phyloP scores from a whole-genome alignment of 768 basidiomycete species.

The Nidularia sp. region DNA sequence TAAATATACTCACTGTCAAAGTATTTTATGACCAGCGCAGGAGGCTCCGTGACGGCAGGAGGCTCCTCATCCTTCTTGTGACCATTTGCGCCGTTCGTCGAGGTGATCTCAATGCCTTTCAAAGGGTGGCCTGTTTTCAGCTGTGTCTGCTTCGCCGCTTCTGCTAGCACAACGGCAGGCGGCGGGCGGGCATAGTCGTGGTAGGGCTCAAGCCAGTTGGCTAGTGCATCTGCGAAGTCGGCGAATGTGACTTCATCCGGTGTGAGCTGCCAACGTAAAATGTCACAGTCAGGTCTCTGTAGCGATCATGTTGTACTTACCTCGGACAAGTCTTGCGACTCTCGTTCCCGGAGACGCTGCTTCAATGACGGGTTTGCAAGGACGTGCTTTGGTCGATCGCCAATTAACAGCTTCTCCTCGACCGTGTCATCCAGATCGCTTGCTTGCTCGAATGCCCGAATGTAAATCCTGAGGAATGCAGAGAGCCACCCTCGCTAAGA shows the following conservation, averaged over 20 bases:
- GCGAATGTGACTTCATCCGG: slow-evolving; percentile 54
- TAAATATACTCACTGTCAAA: slow-evolving; percentile 50
- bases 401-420: slow-evolving; percentile 77
- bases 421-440: slow-evolving; percentile 79
- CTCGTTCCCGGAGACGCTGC: slow-evolving; percentile 52
- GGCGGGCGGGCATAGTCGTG: slow-evolving; percentile 73
- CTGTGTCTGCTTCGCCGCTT: slow-evolving; percentile 70
- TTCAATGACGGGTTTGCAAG: slow-evolving; percentile 45
- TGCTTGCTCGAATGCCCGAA: slow-evolving; percentile 70
- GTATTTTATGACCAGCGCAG: slow-evolving; percentile 47
- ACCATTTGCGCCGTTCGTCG: slow-evolving; percentile 39
- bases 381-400: slow-evolving; percentile 72
- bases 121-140: slow-evolving; percentile 66
- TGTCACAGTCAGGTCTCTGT: too few relatives aligned
- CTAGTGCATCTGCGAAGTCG: slow-evolving; percentile 56
- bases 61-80: slow-evolving; percentile 71
- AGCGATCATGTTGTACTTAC: slow-evolving; percentile 20
- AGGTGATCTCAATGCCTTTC: slow-evolving; percentile 56
- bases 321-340: slow-evolving; percentile 51
- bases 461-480: slow-evolving; percentile 72
- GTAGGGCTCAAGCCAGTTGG: slow-evolving; percentile 75
- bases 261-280: slow-evolving; percentile 47
- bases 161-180: slow-evolving; percentile 65
- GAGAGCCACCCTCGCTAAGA: slow-evolving; percentile 67
- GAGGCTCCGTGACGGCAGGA: slow-evolving; percentile 59